Percentiles rank a stretch among this genome's conserved stretches.
phyloP scores from a whole-genome alignment of 805 yeast genomes.

The Ogataea methanolica region DNA sequence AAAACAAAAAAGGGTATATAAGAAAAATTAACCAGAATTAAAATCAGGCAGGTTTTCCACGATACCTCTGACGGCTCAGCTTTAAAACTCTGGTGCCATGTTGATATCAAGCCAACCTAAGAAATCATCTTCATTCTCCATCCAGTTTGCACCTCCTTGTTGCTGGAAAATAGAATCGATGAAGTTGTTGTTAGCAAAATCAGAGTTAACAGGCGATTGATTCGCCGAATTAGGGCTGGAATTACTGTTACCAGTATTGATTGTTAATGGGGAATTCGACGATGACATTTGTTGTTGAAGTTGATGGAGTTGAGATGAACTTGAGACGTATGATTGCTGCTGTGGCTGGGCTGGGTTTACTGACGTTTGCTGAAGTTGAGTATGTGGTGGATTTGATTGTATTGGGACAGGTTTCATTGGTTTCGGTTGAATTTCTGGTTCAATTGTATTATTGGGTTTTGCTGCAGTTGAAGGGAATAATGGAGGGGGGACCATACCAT shows the following conservation, averaged over 20 bases:
- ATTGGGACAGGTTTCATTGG: not conserved
- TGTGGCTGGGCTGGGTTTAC: not conserved
- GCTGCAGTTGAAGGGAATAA: constrained; percentile 17
- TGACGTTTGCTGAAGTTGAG: not conserved
- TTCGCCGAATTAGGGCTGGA: constrained; percentile 13
- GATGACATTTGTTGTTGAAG: not conserved
- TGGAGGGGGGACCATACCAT: constrained; percentile 25
- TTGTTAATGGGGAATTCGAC: constrained; percentile 15
- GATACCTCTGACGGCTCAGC: not conserved
- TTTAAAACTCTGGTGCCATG: constrained; percentile 57
- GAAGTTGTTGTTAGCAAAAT: constrained; percentile 23
- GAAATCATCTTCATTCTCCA: constrained; percentile 80
- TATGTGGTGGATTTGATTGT: not conserved
- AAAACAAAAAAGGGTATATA: not conserved
- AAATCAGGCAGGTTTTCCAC: not conserved
- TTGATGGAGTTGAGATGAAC: not conserved
- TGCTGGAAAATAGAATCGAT: constrained; percentile 64
- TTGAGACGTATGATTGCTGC: not conserved
- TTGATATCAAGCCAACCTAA: constrained; percentile 91
- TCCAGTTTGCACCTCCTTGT: constrained; percentile 83
- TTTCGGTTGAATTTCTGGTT: not conserved
- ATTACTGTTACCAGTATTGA: constrained; percentile 5
- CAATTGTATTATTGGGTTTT: not conserved
- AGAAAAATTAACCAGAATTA: not conserved
- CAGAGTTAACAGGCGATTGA: constrained; percentile 23